These are phyloP conservation scores for Gossypium longicalyx DNA, from an alignment of 345 rosid species.

Conservation along the genomic window DNA sequence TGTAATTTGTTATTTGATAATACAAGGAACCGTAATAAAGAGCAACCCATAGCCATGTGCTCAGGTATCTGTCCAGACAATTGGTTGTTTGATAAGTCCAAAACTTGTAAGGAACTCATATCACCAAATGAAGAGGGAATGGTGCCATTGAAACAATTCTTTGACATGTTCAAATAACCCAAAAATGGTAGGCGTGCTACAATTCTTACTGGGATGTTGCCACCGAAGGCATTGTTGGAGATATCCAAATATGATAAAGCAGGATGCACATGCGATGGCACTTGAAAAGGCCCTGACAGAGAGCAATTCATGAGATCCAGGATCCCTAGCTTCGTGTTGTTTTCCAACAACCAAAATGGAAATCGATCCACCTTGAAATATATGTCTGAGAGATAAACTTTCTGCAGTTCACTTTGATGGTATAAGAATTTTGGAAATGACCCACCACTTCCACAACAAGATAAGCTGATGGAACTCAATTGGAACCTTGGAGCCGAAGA, in stretches of 20 bases:
- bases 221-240: not conserved
- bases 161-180: not conserved
- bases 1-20: slow-evolving; percentile 24
- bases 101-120: not conserved
- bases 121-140: slow-evolving; percentile 22
- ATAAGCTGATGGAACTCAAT: not conserved
- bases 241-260: not conserved
- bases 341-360: slow-evolving; percentile 26
- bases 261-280: not conserved
- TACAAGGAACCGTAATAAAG: not conserved
- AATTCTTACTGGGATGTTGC: slow-evolving; percentile 13
- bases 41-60: not conserved
- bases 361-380: slow-evolving; percentile 4
- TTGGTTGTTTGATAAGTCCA: slow-evolving; percentile 23
- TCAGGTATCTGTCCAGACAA: slow-evolving; percentile 18
- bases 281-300: slow-evolving; percentile 1
- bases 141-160: slow-evolving; percentile 4
- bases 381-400: not conserved
- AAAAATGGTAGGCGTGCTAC: slow-evolving; percentile 3
- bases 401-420: not conserved
- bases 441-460: not conserved
- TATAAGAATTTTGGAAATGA: slow-evolving; percentile 14
- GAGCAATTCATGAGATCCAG: not conserved
- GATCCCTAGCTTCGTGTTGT: not conserved
- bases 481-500: not conserved